phyloP scores from a whole-genome alignment of 495 filamentous ascomycete genomes.

The Penicillium verhagenii region DNA sequence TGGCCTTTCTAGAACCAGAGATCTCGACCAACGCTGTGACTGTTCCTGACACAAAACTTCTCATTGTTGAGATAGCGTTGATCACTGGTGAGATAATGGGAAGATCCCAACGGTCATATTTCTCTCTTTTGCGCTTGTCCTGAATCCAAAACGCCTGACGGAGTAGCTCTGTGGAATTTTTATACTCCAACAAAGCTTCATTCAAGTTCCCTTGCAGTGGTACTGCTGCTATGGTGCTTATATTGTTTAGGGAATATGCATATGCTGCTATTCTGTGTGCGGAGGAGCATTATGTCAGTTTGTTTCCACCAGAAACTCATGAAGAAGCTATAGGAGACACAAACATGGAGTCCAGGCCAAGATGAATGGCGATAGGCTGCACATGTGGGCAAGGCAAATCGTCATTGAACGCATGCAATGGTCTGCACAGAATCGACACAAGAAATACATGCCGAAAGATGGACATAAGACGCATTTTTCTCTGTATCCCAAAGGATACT shows the following conservation, averaged over 20 bases:
- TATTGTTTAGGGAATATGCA: neutral
- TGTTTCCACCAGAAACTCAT: neutral
- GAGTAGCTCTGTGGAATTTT: neutral
- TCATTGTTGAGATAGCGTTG: neutral
- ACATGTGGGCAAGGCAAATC: neutral
- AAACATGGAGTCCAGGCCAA: neutral
- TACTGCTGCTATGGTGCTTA: neutral
- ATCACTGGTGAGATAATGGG: neutral
- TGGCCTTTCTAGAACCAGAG: neutral
- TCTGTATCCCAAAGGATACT: too few relatives aligned
- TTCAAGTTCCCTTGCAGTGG: neutral
- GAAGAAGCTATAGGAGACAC: neutral
- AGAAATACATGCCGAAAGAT: neutral
- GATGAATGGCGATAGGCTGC: neutral
- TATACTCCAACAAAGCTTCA: neutral
- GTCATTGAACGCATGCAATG: neutral
- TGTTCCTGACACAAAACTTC: neutral
- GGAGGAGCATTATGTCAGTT: neutral
- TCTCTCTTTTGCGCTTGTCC: neutral
- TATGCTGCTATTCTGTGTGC: neutral
- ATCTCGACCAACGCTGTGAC: neutral
- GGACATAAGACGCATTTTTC: neutral
- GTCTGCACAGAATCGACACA: neutral
- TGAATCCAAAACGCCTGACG: neutral
- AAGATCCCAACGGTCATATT: neutral